phyloP scores from a whole-genome alignment of 2,329 filamentous ascomycete species.

The Calonectria hongkongensis region DNA sequence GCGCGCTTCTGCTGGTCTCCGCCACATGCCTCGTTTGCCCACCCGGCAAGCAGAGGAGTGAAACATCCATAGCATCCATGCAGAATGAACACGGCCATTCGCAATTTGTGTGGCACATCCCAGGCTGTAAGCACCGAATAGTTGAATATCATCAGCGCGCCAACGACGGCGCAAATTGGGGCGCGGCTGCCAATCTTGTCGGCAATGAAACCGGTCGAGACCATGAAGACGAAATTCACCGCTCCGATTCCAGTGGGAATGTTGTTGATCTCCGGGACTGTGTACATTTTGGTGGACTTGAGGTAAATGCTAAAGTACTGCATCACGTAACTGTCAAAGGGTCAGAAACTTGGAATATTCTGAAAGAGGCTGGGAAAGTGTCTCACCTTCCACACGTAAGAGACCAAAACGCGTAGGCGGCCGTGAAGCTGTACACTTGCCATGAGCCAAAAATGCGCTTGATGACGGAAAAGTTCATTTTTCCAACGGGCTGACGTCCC shows the following conservation, averaged over 20 bases:
- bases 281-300: conserved; percentile 59
- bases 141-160: conserved; percentile 59
- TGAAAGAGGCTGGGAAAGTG: neutral
- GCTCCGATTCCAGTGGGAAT: conserved; percentile 66
- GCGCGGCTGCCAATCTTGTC: conserved; percentile 61
- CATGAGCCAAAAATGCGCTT: conserved; percentile 63
- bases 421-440: conserved; percentile 66
- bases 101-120: conserved; percentile 60
- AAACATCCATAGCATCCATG: conserved; percentile 64
- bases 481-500: conserved; percentile 61
- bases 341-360: conserved; percentile 8
- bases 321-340: conserved; percentile 57
- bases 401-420: conserved; percentile 63
- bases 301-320: conserved; percentile 65
- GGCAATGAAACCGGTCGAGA: conserved; percentile 59
- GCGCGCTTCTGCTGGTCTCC: conserved; percentile 66
- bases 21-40: conserved; percentile 64
- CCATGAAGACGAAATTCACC: conserved; percentile 65
- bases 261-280: conserved; percentile 65
- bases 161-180: conserved; percentile 59
- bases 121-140: conserved; percentile 62
- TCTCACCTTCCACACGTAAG: conserved; percentile 59
- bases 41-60: conserved; percentile 64
- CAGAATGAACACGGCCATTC: conserved; percentile 63
- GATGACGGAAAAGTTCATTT: conserved; percentile 59